Conservation (phyloP, 1,284 basidiomycete species). For the Wolfiporia cocos region DNA sequence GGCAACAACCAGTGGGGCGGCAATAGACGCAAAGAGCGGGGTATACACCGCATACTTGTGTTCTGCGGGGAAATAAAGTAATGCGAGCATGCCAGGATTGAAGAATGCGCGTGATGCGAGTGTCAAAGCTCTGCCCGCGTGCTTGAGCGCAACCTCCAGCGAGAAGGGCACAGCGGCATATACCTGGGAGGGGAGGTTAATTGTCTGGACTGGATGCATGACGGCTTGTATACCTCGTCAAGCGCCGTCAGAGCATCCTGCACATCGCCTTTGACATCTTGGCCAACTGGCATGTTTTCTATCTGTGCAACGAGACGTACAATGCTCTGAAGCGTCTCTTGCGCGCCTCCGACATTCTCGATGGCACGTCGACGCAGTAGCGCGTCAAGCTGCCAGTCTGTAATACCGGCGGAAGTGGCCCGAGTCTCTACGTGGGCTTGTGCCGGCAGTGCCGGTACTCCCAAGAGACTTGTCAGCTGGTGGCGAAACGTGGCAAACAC, state of each 20-base stretch:
- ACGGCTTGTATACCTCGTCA: slow-evolving; percentile 45
- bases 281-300: slow-evolving; percentile 84
- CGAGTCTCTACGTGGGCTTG: slow-evolving; percentile 24
- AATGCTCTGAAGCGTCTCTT: slow-evolving; percentile 78
- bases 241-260: slow-evolving; percentile 63
- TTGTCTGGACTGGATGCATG: background rate
- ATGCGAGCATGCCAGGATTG: slow-evolving; percentile 91
- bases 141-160: slow-evolving; percentile 43
- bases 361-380: slow-evolving; percentile 66
- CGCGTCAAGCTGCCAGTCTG: slow-evolving; percentile 77
- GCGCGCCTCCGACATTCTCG: slow-evolving; percentile 64
- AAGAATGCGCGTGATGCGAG: slow-evolving; percentile 91
- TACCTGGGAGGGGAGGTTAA: slow-evolving; percentile 28
- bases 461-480: slow-evolving; percentile 77
- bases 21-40: slow-evolving; percentile 84
- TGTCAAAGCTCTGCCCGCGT: slow-evolving; percentile 62
- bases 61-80: slow-evolving; percentile 95
- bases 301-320: slow-evolving; percentile 80
- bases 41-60: slow-evolving; percentile 95
- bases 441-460: slow-evolving; percentile 60
- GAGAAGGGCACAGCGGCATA: slow-evolving; percentile 35
- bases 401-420: slow-evolving; percentile 30
- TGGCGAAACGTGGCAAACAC: slow-evolving; percentile 69
- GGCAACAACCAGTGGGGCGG: slow-evolving; percentile 77
- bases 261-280: slow-evolving; percentile 71